Evolutionary conservation across 495 filamentous ascomycete species (phyloP), one percentile per base, ranked within the genome.

Genomic region (Neurospora tetraspora): DNA sequence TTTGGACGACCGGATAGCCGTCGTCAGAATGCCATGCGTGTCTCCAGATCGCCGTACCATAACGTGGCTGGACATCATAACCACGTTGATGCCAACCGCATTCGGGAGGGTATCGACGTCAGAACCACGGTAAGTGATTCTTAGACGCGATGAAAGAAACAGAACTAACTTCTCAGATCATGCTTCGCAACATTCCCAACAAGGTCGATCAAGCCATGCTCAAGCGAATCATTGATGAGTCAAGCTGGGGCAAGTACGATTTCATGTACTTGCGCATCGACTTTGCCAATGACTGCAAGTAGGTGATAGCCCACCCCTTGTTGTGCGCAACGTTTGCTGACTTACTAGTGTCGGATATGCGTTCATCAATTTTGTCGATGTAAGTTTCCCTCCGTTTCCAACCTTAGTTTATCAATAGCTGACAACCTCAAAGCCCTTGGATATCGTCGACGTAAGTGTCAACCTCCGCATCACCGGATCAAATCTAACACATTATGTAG

Each of bases 251-350:
- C 43, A 90, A 90, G 74, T 98, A 95, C 78, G 94, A 98, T 77
- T 99, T 98, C 81, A 89, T 96, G 83, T 99, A 99, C 81, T 82
- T 98, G 73, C 92, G 96, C 37, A 98, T 98, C 80, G 93, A 96
- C 79, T 96, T 96, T 78, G 88, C 89, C 59, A 93, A 94, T 75
- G 90, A 93, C 72, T 94, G 92, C 91, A 96, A 95, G 93, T 94
- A 83, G 80, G 91, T 84, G 68, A 31, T 37, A 68, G 18, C 45
- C 31, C 23, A 47, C 27, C 36, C 61, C 23, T 9, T 20, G 0
- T 39, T 27, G n/a, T 36, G 12, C 2, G 4, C 16, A 14, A 43
- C 14, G 2, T 3, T 8, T 75, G 81, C 76, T 85, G 78, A 82
- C 71, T 68, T 74, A 27, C 18, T 74, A 98, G 94, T 81, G 96